Evolutionary conservation across 768 basidiomycete genomes (phyloP).

Genomic region (Suillus alpinus): DNA sequence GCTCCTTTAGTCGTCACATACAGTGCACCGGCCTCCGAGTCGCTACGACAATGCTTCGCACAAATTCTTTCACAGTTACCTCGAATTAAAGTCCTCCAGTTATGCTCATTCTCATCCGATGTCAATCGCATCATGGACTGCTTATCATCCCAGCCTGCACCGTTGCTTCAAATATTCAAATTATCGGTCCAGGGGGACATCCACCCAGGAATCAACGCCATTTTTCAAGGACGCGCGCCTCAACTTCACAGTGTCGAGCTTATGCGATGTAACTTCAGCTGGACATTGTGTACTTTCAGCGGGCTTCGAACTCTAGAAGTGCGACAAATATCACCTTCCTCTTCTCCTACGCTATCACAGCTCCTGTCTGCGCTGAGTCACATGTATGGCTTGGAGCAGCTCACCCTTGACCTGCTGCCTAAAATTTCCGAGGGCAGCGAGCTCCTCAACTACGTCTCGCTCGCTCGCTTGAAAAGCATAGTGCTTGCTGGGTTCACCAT

Average conservation of each 20-base stretch:
- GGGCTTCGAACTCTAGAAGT: slow-evolving; percentile 34
- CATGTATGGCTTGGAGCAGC: slow-evolving; percentile 24
- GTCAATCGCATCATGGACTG: slow-evolving; percentile 23
- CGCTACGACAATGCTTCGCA: slow-evolving; percentile 27
- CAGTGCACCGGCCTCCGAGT: slow-evolving; percentile 29
- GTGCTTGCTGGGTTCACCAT: too few species aligned
- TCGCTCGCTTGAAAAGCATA: too few species aligned
- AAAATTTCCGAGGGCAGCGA: too few species aligned
- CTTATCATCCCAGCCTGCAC: neutral
- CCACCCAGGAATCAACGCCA: slow-evolving; percentile 12
- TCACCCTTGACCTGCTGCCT: too few species aligned
- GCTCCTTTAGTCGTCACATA: slow-evolving; percentile 17
- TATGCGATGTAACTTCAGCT: slow-evolving; percentile 26
- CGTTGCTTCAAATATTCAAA: slow-evolving; percentile 3
- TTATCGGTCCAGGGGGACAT: too few species aligned
- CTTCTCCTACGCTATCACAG: slow-evolving; percentile 15
- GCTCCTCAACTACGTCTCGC: too few species aligned
- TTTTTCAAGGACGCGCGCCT: slow-evolving; percentile 28
- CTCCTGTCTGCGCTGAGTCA: slow-evolving; percentile 29
- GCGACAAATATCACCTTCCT: slow-evolving; percentile 16
- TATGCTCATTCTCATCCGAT: slow-evolving; percentile 25
- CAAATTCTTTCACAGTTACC: slow-evolving; percentile 27
- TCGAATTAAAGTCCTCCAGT: slow-evolving; percentile 20
- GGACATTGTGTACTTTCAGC: slow-evolving; percentile 31
- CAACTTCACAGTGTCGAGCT: slow-evolving; percentile 32